Percentiles rank a stretch among this genome's conserved stretches.
These are phyloP conservation scores for Aureobasidium sp. DNA, from an alignment of 2,329 filamentous ascomycete genomes.

Conservation along the genomic window DNA sequence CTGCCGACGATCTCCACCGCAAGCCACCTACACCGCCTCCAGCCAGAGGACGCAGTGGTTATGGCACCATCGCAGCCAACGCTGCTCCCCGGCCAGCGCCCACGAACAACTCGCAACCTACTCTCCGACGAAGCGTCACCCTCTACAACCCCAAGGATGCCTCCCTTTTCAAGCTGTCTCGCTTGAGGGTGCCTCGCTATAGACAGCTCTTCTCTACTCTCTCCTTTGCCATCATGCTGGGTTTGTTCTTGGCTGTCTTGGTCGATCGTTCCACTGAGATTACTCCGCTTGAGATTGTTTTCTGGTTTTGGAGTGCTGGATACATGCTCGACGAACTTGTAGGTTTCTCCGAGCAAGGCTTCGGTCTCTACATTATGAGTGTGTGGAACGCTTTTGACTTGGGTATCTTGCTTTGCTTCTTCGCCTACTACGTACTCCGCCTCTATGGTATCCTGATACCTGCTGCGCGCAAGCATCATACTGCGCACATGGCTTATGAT, in stretches of 20 bases:
- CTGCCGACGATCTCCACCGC: conserved; percentile 75
- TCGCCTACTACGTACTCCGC: conserved; percentile 83
- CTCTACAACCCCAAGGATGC: conserved; percentile 87
- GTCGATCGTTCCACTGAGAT: conserved; percentile 67
- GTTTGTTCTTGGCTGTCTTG: conserved; percentile 76
- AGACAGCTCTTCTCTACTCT: conserved; percentile 81
- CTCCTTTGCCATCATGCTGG: conserved; percentile 76
- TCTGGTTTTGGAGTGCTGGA: conserved; percentile 96
- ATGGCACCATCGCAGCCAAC: conserved; percentile 4
- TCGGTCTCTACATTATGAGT: conserved; percentile 92
- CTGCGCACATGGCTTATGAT: conserved; percentile 83
- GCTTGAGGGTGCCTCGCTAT: conserved; percentile 83
- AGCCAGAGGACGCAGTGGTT: background rate
- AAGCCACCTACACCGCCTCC: conserved; percentile 33
- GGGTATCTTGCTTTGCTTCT: conserved; percentile 75
- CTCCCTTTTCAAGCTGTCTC: conserved; percentile 82
- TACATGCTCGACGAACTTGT: conserved; percentile 96
- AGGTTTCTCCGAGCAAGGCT: conserved; percentile 93
- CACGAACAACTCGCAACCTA: background rate
- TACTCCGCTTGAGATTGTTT: conserved; percentile 74
- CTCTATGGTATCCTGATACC: conserved; percentile 79
- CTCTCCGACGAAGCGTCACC: conserved; percentile 59
- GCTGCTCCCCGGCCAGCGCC: background rate
- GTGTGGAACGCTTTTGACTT: conserved; percentile 97
- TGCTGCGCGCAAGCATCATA: conserved; percentile 56